Evolutionary conservation across 164 flowering plant genomes (phyloP), one percentile per base, ranked within the genome.

Genomic region (Saururus chinensis): DNA sequence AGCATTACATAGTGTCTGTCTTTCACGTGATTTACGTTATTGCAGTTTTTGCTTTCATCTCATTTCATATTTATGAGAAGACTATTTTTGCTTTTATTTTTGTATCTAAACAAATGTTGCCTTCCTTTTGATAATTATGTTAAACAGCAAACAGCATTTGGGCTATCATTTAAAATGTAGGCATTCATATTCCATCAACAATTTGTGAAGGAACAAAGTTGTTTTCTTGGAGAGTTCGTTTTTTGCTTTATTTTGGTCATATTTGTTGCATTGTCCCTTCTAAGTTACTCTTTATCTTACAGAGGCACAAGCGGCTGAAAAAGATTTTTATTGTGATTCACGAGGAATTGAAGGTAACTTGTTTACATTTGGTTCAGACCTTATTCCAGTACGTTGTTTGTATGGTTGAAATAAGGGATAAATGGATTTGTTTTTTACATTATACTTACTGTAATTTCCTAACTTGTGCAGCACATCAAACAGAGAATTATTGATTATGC

Each of bases 241-340:
- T 12, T 45, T 45, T 45, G 14, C 4, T 3, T 45, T 12, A 2
- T 45, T 12, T 1, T 45, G 11, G 17, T 45, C 49, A n/a, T 45
- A 13, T 21, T 20, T 53, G 21, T 23, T 20, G 9, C 10, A 41
- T 40, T 30, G 2, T 30, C 6, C 37, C 37, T 2, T 25, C 26
- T 60, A 40, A 24, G 19, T 23, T 40, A 24, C 35, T 61, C 40
- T 19, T 61, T 6, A 49, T 8, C 19, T 11, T 17, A 14, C 89
- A 91, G 98, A 82, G 73, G 69, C 90, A 85, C 67, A 84, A 79
- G 64, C 75, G 79, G 69, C 68, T 82, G 70, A 91, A 88, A 78
- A 85, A 85, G 70, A 76, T 91, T 62, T 91, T 88, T 53, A 40
- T 81, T 51, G 85, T 88, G 77, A 87, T 91, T 68, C 91, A 91